These are phyloP conservation scores for Wickerhamomyces sp. DNA, from an alignment of 1,139 yeast genomes.

Conservation along the genomic window DNA sequence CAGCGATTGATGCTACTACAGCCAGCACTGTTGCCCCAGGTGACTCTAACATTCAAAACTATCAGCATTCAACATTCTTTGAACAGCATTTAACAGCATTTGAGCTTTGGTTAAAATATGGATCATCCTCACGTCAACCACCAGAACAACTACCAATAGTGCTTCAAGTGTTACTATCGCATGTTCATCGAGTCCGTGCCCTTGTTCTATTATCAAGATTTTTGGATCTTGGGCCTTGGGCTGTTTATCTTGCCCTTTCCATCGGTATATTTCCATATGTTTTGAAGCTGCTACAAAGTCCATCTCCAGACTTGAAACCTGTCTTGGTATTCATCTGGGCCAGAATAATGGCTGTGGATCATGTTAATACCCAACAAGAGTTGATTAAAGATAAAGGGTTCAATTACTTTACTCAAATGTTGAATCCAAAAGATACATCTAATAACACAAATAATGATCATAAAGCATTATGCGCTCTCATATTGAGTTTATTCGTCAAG, in stretches of 20 bases:
- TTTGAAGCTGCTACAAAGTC: constrained; percentile 81
- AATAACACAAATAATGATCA: constrained; percentile 65
- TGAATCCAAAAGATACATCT: constrained; percentile 44
- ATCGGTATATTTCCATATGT: constrained; percentile 97
- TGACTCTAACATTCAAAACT: constrained; percentile 31
- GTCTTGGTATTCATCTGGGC: constrained; percentile 97
- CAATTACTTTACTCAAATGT: constrained; percentile 76
- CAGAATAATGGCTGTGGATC: constrained; percentile 92
- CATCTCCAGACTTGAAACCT: constrained; percentile 93
- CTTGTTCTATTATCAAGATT: constrained; percentile 77
- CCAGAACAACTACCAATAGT: constrained; percentile 96
- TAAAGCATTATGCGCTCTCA: constrained; percentile 93
- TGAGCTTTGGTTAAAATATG: constrained; percentile 92
- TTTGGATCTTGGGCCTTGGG: constrained; percentile 95
- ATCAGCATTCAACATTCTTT: constrained; percentile 88
- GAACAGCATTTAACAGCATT: constrained; percentile 96
- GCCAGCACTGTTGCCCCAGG: constrained; percentile 6
- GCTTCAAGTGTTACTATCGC: constrained; percentile 85
- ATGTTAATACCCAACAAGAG: constrained; percentile 86
- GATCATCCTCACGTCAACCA: constrained; percentile 76
- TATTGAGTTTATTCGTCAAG: constrained; percentile 74
- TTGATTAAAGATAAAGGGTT: constrained; percentile 88
- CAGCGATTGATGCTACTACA: constrained; percentile 14
- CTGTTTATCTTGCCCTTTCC: constrained; percentile 86
- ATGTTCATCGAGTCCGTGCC: constrained; percentile 90